These are phyloP conservation scores for Tremella yokohamensis DNA, from an alignment of 768 basidiomycete species.

Conservation along the genomic window DNA sequence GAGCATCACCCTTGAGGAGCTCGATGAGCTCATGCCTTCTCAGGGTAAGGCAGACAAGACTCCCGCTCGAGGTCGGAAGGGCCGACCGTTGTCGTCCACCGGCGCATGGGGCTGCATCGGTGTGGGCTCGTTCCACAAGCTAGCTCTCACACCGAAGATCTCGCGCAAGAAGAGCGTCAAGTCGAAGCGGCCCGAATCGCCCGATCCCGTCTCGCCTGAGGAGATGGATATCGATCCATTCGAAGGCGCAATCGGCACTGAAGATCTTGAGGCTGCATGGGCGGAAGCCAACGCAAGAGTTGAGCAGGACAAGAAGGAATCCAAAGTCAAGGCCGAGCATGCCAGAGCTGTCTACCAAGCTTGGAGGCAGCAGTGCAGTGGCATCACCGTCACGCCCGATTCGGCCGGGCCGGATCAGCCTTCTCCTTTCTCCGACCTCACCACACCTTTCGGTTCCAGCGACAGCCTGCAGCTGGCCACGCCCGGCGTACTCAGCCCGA, in stretches of 20 bases:
- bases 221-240: slow-evolving; percentile 1
- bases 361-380: slow-evolving; percentile 17
- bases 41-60: slow-evolving; percentile 19
- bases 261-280: slow-evolving; percentile 33
- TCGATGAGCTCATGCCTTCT: slow-evolving; percentile 29
- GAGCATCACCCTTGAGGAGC: slow-evolving; percentile 37
- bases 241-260: slow-evolving; percentile 36
- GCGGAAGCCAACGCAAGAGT: slow-evolving; percentile 36
- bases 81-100: slow-evolving; percentile 11
- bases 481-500: slow-evolving; percentile 27
- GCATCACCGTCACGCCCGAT: neutral
- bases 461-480: slow-evolving; percentile 22
- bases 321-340: slow-evolving; percentile 26
- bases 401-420: neutral
- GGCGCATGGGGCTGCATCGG: slow-evolving; percentile 39
- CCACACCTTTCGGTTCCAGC: slow-evolving; percentile 16
- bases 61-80: slow-evolving; percentile 23
- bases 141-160: slow-evolving; percentile 1
- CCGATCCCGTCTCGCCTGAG: slow-evolving; percentile 5
- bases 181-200: neutral
- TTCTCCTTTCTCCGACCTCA: slow-evolving; percentile 25
- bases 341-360: slow-evolving; percentile 30
- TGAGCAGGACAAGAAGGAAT: slow-evolving; percentile 26
- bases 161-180: neutral
- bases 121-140: slow-evolving; percentile 20